Evolutionary conservation across 2,329 filamentous ascomycete species (phyloP).

Genomic region (Aspergillus novofumigatus): DNA sequence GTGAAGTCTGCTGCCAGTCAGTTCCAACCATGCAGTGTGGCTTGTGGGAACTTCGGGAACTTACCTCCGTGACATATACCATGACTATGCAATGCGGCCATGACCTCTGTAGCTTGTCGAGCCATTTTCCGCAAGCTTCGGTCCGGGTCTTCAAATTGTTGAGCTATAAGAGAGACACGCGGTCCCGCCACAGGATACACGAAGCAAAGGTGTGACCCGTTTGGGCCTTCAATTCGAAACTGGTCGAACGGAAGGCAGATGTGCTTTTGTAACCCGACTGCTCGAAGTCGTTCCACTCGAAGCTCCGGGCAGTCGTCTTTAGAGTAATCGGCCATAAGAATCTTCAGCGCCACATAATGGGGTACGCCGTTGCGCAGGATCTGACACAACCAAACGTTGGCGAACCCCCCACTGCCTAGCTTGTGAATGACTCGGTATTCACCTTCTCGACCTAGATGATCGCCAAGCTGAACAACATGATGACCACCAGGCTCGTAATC

Average conservation of each 20-base stretch:
- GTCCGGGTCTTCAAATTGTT: background rate
- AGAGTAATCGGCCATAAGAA: background rate
- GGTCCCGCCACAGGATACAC: background rate
- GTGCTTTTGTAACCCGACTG: background rate
- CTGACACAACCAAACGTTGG: background rate
- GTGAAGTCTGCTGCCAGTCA: background rate
- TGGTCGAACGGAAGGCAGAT: background rate
- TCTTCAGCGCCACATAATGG: background rate
- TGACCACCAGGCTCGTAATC: background rate
- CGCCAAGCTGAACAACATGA: background rate
- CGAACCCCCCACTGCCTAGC: background rate
- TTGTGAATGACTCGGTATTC: conserved; percentile 1
- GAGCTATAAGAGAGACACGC: background rate
- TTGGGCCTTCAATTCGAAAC: background rate
- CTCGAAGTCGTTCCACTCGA: background rate
- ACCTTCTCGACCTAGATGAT: background rate
- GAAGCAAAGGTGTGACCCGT: background rate
- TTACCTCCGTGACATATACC: background rate
- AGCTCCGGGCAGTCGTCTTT: background rate
- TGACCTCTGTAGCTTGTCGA: background rate
- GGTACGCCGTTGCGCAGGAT: background rate
- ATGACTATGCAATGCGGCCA: background rate
- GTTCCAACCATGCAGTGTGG: background rate
- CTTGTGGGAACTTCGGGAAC: background rate
- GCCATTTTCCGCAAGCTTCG: background rate